phyloP scores from a whole-genome alignment of 2,329 filamentous ascomycete species.

The Aspergillus ruber region DNA sequence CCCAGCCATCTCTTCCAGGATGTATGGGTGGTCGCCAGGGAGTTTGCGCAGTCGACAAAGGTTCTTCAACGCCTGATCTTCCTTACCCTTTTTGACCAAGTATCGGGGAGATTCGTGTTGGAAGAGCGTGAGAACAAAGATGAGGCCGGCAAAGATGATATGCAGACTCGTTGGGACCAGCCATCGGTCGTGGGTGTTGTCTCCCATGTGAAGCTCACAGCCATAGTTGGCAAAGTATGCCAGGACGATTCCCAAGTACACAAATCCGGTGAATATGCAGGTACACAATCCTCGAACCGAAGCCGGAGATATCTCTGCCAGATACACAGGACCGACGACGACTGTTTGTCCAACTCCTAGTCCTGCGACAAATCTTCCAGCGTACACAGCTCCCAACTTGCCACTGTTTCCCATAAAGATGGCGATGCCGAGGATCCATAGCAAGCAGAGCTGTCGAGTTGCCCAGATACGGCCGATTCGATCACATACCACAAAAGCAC shows the following conservation, averaged over 20 bases:
- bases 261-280: conserved; percentile 62
- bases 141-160: conserved; percentile 68
- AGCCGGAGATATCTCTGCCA: conserved; percentile 64
- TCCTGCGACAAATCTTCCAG: conserved; percentile 40
- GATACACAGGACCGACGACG: conserved; percentile 57
- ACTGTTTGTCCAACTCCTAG: conserved; percentile 39
- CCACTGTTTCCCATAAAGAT: conserved; percentile 40
- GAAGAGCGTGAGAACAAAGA: conserved; percentile 63
- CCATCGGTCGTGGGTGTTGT: conserved; percentile 41
- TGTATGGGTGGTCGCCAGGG: conserved; percentile 53
- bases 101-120: conserved; percentile 65
- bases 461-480: conserved; percentile 40
- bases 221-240: conserved; percentile 72
- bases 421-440: conserved; percentile 38
- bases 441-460: conserved; percentile 33
- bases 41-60: conserved; percentile 55
- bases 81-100: conserved; percentile 58
- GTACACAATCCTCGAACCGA: conserved; percentile 68
- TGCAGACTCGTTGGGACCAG: conserved; percentile 67
- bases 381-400: conserved; percentile 36
- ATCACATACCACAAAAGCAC: conserved; percentile 45
- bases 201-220: conserved; percentile 45
- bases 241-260: conserved; percentile 71
- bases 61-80: conserved; percentile 41
- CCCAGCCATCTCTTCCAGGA: conserved; percentile 54